A percentile compares a stretch with the other conserved stretches of the same genome.
These are phyloP conservation scores for Solanum pimpinellifolium DNA, from an alignment of 257 asterid genomes.

Conservation along the genomic window DNA sequence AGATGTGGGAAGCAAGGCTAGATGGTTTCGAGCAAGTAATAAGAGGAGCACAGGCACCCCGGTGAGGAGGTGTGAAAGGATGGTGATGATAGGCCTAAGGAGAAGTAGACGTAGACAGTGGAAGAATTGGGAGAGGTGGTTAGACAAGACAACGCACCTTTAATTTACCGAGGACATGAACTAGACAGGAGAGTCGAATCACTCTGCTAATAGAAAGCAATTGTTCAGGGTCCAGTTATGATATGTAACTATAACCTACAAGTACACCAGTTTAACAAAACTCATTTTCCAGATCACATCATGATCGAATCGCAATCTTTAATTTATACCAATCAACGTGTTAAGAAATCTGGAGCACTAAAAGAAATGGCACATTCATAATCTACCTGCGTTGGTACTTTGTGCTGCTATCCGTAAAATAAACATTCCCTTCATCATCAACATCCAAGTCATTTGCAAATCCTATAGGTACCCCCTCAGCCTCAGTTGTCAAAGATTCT, in stretches of 20 bases:
- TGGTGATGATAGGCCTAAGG: background rate
- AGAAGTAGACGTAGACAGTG: background rate
- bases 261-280: background rate
- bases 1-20: fast-evolving
- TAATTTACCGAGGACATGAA: background rate
- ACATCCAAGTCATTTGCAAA: slow-evolving; percentile 81
- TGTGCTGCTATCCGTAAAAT: slow-evolving; percentile 91
- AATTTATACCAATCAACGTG: background rate
- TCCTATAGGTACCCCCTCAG: slow-evolving; percentile 71
- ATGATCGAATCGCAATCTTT: background rate
- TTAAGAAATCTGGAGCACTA: background rate
- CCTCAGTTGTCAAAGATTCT: slow-evolving; percentile 50
- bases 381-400: slow-evolving; percentile 64
- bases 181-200: background rate
- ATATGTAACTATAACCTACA: background rate
- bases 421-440: slow-evolving; percentile 72
- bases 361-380: background rate
- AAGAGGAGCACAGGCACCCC: background rate
- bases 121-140: background rate
- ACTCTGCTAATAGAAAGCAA: background rate
- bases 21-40: background rate
- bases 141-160: background rate
- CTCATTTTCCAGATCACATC: background rate
- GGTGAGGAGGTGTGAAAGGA: background rate
- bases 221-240: background rate